These are phyloP conservation scores for Vaccinium corymbosum DNA, from an alignment of 148 eudicot genomes.

Conservation along the genomic window DNA sequence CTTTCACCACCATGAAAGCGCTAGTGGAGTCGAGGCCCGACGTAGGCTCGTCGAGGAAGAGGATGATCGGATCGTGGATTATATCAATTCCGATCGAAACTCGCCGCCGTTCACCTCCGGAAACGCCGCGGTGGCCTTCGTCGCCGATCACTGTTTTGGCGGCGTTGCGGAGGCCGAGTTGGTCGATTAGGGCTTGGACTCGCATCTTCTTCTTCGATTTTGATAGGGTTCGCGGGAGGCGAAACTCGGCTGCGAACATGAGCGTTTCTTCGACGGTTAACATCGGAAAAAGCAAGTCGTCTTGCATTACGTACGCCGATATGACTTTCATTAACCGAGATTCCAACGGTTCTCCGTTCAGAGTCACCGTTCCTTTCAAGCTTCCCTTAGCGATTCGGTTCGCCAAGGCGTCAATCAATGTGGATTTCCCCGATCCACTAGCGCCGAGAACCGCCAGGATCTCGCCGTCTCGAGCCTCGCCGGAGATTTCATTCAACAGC, in stretches of 20 bases:
- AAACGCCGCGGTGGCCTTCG: conserved; percentile 93
- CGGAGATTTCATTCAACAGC: conserved; percentile 66
- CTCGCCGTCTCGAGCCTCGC: conserved; percentile 79
- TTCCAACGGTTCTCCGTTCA: conserved; percentile 65
- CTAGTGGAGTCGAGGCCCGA: conserved; percentile 86
- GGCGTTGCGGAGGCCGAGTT: conserved; percentile 72
- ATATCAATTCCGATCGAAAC: conserved; percentile 88
- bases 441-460: conserved; percentile 84
- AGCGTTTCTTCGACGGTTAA: conserved; percentile 79
- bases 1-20: conserved; percentile 84
- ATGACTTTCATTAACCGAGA: conserved; percentile 70
- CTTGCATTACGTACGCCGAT: conserved; percentile 93
- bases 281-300: conserved; percentile 82
- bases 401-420: conserved; percentile 82
- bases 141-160: conserved; percentile 83
- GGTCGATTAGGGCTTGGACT: conserved; percentile 75
- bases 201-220: conserved; percentile 61
- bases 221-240: conserved; percentile 64
- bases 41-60: conserved; percentile 87
- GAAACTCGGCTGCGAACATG: conserved; percentile 80
- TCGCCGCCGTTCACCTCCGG: conserved; percentile 82
- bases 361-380: conserved; percentile 56
- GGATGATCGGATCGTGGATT: conserved; percentile 77
- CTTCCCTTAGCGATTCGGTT: conserved; percentile 73
- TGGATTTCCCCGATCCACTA: conserved; percentile 84